Conservation (phyloP, 164 flowering plant species). For the Sedum album region DNA sequence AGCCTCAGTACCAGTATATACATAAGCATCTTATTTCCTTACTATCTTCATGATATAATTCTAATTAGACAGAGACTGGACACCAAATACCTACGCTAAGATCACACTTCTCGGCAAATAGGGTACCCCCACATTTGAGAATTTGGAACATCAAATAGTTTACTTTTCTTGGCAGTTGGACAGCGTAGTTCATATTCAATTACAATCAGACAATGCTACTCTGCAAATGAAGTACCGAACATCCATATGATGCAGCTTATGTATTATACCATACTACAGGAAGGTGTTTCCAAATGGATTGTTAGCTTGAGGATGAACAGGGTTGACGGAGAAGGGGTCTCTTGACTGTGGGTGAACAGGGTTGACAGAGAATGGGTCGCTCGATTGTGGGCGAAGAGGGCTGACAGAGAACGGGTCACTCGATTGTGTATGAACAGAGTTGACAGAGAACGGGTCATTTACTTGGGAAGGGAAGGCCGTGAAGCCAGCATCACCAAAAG, state of each 20-base stretch:
- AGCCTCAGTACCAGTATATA: too few relatives aligned
- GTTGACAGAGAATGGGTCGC: not conserved
- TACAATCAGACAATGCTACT: not conserved
- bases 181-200: not conserved
- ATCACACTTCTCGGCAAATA: too few relatives aligned
- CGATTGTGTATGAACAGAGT: not conserved
- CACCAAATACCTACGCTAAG: too few relatives aligned
- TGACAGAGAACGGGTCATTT: not conserved
- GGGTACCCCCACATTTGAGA: too few relatives aligned
- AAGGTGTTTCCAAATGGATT: slow-evolving; percentile 1
- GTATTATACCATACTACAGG: not conserved
- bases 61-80: too few relatives aligned
- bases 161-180: not conserved
- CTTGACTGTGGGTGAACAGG: slow-evolving; percentile 7
- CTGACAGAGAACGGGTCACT: slow-evolving; percentile 51
- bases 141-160: not conserved
- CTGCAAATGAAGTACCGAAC: not conserved
- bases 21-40: too few relatives aligned
- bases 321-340: slow-evolving; percentile 49
- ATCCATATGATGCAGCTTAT: not conserved
- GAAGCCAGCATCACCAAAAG: slow-evolving; percentile 77
- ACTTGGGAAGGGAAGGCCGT: slow-evolving; percentile 37
- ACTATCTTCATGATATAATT: too few relatives aligned
- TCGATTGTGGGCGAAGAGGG: not conserved
- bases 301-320: not conserved